Percentiles rank a stretch among this genome's conserved stretches.
phyloP scores from a whole-genome alignment of 352 stramenopile genomes.

The Globisporangium splendens region DNA sequence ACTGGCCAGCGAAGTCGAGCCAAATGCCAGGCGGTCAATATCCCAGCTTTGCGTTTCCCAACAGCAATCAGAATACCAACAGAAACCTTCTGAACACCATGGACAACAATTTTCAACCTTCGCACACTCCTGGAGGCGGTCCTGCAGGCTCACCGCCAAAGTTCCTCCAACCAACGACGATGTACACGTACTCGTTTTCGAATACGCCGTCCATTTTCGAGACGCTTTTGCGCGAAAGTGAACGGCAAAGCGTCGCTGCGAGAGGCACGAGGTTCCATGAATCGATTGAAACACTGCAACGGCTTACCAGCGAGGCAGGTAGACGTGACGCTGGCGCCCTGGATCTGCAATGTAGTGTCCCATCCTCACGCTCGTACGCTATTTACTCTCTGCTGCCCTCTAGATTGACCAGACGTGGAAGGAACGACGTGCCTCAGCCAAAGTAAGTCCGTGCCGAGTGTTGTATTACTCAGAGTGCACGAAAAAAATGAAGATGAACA shows the following conservation, averaged over 20 bases:
- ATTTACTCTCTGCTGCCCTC: not conserved
- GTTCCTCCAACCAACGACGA: not conserved
- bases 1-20: not conserved
- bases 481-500: too few species aligned
- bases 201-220: slow-evolving; percentile 44
- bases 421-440: slow-evolving; percentile 10
- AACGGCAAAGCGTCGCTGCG: slow-evolving; percentile 19
- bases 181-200: slow-evolving; percentile 19
- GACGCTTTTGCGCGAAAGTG: slow-evolving; percentile 32
- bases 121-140: not conserved
- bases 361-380: slow-evolving; percentile 15
- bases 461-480: not conserved
- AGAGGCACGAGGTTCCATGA: slow-evolving; percentile 31
- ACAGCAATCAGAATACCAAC: slow-evolving; percentile 16
- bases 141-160: slow-evolving; percentile 7
- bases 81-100: not conserved
- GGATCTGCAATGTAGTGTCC: slow-evolving; percentile 8
- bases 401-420: slow-evolving; percentile 20
- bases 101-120: not conserved
- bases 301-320: slow-evolving; percentile 30
- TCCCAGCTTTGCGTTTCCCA: not conserved
- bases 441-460: slow-evolving; percentile 11
- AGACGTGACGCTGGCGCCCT: slow-evolving; percentile 6
- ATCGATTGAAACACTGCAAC: slow-evolving; percentile 34
- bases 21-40: not conserved